These are phyloP conservation scores for Beauveria caledonica DNA, from an alignment of 2,329 filamentous ascomycete species.

Conservation along the genomic window DNA sequence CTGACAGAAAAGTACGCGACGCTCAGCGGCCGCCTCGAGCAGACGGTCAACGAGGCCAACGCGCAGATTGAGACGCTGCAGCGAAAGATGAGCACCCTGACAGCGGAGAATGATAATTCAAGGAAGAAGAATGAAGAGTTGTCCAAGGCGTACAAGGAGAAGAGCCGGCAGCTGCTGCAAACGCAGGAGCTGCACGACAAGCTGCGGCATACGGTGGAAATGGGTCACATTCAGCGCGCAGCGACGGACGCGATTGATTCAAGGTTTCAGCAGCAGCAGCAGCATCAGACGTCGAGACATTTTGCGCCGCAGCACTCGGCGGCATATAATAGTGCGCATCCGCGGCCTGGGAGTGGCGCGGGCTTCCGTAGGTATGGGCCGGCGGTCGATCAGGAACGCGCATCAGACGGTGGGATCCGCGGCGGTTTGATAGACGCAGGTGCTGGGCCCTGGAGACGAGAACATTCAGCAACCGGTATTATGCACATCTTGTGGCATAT, in stretches of 20 bases:
- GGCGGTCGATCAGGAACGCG: background rate
- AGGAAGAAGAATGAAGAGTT: slow-evolving; percentile 67
- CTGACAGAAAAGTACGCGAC: slow-evolving; percentile 63
- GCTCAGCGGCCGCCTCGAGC: slow-evolving; percentile 61
- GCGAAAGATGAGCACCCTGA: slow-evolving; percentile 53
- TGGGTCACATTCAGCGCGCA: slow-evolving; percentile 46
- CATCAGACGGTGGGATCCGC: background rate
- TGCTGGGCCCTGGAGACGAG: background rate
- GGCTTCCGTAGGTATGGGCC: background rate
- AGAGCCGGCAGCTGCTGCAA: slow-evolving; percentile 59
- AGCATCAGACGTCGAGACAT: slow-evolving; percentile 11
- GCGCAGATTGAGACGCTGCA: slow-evolving; percentile 59
- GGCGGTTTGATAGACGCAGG: background rate
- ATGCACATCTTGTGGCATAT: too few relatives aligned
- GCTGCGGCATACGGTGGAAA: slow-evolving; percentile 46
- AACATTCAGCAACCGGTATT: background rate
- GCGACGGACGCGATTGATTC: slow-evolving; percentile 37
- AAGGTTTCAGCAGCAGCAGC: slow-evolving; percentile 1
- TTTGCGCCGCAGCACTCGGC: slow-evolving; percentile 7
- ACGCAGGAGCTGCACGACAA: slow-evolving; percentile 59
- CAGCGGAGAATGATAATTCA: slow-evolving; percentile 53
- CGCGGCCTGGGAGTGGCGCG: background rate
- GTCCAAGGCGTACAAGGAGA: slow-evolving; percentile 57
- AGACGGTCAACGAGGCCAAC: slow-evolving; percentile 67
- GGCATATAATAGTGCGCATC: slow-evolving; percentile 9